Evolutionary conservation across 768 basidiomycete genomes (phyloP).

Genomic region (Inosperma sp.): DNA sequence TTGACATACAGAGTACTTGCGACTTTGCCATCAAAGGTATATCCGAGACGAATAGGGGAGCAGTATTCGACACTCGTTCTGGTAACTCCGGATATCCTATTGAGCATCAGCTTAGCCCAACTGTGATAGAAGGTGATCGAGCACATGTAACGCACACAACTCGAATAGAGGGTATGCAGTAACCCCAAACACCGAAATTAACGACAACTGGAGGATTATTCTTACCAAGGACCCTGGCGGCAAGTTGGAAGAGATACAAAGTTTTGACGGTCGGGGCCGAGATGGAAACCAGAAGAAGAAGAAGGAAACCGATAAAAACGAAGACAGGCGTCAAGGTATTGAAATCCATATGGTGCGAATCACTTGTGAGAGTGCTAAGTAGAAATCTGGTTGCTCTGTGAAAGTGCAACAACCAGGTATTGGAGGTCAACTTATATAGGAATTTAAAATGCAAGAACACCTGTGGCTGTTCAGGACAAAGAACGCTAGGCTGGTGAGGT

Average conservation of each 20-base stretch:
- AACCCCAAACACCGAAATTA: constrained; percentile 61
- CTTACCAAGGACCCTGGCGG: constrained; percentile 33
- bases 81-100: constrained; percentile 41
- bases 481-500: too few relatives aligned
- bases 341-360: constrained; percentile 27
- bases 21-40: constrained; percentile 49
- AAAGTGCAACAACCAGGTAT: too few relatives aligned
- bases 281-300: constrained; percentile 58
- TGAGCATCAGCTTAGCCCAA: constrained; percentile 4
- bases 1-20: constrained; percentile 40
- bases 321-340: constrained; percentile 38
- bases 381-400: too few relatives aligned
- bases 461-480: too few relatives aligned
- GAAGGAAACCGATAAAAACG: constrained; percentile 50
- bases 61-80: constrained; percentile 39
- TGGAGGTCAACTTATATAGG: too few relatives aligned
- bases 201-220: constrained; percentile 29
- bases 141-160: constrained; percentile 35
- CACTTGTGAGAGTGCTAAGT: too few relatives aligned
- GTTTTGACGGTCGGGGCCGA: constrained; percentile 55
- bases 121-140: neutral
- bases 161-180: constrained; percentile 47
- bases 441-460: too few relatives aligned
- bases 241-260: constrained; percentile 53
- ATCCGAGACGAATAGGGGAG: constrained; percentile 47